Base-by-base conservation (phyloP, 2,329 filamentous ascomycete species). In the Pseudocercospora cruenta region DNA sequence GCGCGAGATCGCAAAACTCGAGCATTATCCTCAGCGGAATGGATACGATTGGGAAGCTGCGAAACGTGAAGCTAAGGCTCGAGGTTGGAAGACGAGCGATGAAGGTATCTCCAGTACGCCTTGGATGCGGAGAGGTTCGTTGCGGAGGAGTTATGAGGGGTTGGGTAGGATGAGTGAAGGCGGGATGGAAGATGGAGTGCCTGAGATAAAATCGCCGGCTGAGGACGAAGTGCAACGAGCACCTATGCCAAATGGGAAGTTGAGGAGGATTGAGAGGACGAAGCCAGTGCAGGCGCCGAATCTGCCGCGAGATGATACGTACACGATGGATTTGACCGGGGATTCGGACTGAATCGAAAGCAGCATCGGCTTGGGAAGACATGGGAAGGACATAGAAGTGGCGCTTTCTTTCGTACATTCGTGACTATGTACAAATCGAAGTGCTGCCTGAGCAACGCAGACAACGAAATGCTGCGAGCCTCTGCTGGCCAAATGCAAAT, bases 1-100 rank as follows among this genome's bases (percentile, higher is more conserved):
- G 9, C 57, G 49, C 0, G 65, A 67, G 19, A 67, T 67, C 57
- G 57, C 58, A 7, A 67, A 64, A 24, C 51, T 67, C 3, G 43
- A 24, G 1, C 8, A 51, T 12, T 31, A 55, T 31, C 49, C 33
- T 1, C 19, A 43, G 24, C 28, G 12, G 19, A 22, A 39, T 4
- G 57, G 43, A n/a, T 64, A 58, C 12, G 49, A 67, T 36, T 67
- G 65, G 39, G 28, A 60, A 21, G 43, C 26, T 33, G 39, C 39
- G 58, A 60, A 51, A 43, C 31, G 55, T 22, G 19, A 31, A 16
- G 51, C 51, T 9, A 55, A n/a, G 16, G 51, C 51, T 26, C 51
- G 24, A 19, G 51, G 55, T 22, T 58, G 55, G 55, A 33, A 21
- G 22, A 26, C 26, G 3, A 10, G 26, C 12, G 24, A 19, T 2